Evolutionary conservation across 495 filamentous ascomycete genomes (phyloP), one percentile per base, ranked within the genome.

Genomic region (Aspergillus sclerotiicarbonarius): DNA sequence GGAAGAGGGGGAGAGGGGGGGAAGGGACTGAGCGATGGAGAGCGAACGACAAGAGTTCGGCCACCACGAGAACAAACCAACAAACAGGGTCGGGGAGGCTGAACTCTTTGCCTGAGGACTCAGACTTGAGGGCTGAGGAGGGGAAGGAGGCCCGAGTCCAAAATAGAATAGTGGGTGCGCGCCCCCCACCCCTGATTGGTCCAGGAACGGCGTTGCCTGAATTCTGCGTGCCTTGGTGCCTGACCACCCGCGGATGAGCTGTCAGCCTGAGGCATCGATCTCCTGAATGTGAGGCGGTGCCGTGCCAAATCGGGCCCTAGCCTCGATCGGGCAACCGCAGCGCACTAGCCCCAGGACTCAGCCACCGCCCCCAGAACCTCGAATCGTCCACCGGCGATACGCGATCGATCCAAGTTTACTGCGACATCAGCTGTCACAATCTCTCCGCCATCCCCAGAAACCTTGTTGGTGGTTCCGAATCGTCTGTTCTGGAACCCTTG

Each of bases 121-220:
- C 25, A 51, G 33, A 31, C 25, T n/a, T 41, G 35, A 50, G 55
- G 35, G 54, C 46, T 39, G 32, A 47, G 16, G 49, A 30, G 54
- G 60, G 31, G 51, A 54, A 58, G 30, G 43, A 21, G 20, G 50
- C 32, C 25, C 49, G 46, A 52, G 18, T 52, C 32, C 15, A 41
- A 41, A 41, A 41, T 41, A 41, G 37, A 41, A 15, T n/a, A n/a
- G 37, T 2, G 37, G 37, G 12, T 3, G n/a, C 25, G 25, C 25
- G n/a, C 13, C 37, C 37, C 37, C 37, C 37, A n/a, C 37, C 37
- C 37, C 4, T 62, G 58, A 67, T 67, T 67, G 64, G 64, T 9
- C 56, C 56, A 52, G 44, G 58, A 57, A 62, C 51, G 15, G 15
- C 43, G 56, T 29, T 50, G 56, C 57, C 59, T 59, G 53, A n/a